Evolutionary conservation across 257 asterid genomes (phyloP).

Genomic region (Mitragyna speciosa): DNA sequence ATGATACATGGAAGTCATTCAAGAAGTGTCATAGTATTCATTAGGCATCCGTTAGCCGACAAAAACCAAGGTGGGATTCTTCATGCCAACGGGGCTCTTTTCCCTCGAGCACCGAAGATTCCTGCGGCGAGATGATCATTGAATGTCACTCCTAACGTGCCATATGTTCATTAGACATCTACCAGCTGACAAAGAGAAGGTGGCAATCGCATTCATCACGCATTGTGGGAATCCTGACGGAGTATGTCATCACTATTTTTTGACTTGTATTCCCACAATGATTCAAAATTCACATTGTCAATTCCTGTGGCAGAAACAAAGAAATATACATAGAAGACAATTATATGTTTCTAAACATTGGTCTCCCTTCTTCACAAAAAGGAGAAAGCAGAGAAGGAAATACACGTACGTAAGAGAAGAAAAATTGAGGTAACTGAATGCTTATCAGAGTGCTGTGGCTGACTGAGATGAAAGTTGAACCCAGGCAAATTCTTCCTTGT

Average conservation of each 20-base stretch:
- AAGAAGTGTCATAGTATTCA: neutral
- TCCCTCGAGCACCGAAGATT: neutral
- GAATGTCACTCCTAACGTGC: too few species aligned
- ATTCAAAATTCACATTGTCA: neutral
- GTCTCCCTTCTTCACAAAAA: neutral
- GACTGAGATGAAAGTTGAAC: slow-evolving; percentile 75
- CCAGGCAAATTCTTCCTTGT: slow-evolving; percentile 89
- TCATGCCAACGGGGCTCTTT: neutral
- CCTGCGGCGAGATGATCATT: too few species aligned
- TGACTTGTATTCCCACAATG: neutral
- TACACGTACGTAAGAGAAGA: neutral
- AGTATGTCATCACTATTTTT: neutral
- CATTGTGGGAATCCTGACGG: neutral
- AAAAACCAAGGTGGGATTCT: neutral
- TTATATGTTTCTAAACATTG: neutral
- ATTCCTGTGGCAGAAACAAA: neutral
- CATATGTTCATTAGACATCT: too few species aligned
- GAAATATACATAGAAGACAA: too few species aligned
- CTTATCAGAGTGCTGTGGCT: slow-evolving; percentile 21
- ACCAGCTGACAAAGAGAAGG: too few species aligned
- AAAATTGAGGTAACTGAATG: neutral
- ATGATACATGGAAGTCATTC: too few species aligned
- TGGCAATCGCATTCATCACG: neutral
- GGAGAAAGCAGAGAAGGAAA: neutral
- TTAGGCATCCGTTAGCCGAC: neutral